phyloP scores from a whole-genome alignment of 352 stramenopile genomes.

The Globisporangium nagaii region DNA sequence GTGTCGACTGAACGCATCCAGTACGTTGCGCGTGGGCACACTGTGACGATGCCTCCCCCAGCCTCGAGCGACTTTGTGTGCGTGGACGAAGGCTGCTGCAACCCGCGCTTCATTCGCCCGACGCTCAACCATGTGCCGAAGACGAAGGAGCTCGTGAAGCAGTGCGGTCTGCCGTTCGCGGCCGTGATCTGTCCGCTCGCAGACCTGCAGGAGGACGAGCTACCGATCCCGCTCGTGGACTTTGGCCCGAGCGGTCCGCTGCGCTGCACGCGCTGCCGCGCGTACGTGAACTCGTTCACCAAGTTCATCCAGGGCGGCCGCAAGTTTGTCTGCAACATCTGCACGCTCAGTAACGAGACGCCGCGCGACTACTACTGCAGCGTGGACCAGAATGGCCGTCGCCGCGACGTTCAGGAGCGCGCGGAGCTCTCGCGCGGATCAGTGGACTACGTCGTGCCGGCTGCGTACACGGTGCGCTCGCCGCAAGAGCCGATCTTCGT shows the following conservation, averaged over 20 bases:
- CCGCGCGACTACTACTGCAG: conserved; percentile 85
- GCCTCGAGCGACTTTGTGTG: conserved; percentile 80
- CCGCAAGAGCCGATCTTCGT: conserved; percentile 85
- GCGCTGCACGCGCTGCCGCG: conserved; percentile 78
- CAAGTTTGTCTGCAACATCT: conserved; percentile 90
- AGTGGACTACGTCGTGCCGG: conserved; percentile 82
- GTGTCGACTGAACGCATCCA: conserved; percentile 58
- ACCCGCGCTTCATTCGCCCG: conserved; percentile 86
- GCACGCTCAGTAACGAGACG: conserved; percentile 76
- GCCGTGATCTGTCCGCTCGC: conserved; percentile 82
- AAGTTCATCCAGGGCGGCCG: conserved; percentile 81
- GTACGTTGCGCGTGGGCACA: conserved; percentile 77
- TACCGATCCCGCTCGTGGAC: conserved; percentile 81
- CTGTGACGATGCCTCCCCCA: conserved; percentile 72
- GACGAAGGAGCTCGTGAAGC: conserved; percentile 69
- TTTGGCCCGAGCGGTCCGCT: conserved; percentile 77
- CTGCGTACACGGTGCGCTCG: conserved; percentile 76
- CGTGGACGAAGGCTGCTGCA: conserved; percentile 82
- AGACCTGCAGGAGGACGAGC: conserved; percentile 72
- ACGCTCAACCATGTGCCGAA: conserved; percentile 81
- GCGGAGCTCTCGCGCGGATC: conserved; percentile 76
- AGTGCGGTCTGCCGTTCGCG: conserved; percentile 73
- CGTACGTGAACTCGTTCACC: conserved; percentile 87
- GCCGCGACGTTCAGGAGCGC: conserved; percentile 74
- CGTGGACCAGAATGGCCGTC: conserved; percentile 80